Evolutionary conservation across 108 stramenopile species (phyloP).

Genomic region (Seminavis robusta): DNA sequence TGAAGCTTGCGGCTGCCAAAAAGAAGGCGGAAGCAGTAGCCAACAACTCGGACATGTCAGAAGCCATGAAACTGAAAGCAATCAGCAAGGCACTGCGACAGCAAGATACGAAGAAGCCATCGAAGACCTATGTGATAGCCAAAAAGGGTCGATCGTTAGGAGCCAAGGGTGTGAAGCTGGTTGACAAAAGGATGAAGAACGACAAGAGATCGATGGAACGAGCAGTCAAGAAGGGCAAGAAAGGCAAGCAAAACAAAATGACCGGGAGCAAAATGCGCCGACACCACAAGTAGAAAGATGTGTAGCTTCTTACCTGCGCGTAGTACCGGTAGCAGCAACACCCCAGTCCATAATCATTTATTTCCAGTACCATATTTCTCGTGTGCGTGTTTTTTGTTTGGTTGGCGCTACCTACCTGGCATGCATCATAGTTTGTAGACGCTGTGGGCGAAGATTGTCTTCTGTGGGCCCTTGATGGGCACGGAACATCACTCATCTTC

Average conservation of each 20-base stretch:
- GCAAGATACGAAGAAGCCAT: constrained; percentile 58
- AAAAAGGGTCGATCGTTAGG: constrained; percentile 77
- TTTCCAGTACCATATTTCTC: no score
- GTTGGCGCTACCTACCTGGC: no score
- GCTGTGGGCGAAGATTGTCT: no score
- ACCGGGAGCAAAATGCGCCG: constrained; percentile 73
- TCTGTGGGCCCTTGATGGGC: no score
- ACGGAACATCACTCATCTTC: no score
- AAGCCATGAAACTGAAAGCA: constrained; percentile 95
- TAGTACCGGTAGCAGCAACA: no score
- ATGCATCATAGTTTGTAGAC: no score
- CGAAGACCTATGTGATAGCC: constrained; percentile 91
- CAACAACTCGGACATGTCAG: constrained; percentile 84
- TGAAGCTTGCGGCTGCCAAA: constrained; percentile 89
- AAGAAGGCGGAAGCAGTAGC: constrained; percentile 93
- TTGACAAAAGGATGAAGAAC: constrained; percentile 95
- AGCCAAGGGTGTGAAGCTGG: constrained; percentile 89
- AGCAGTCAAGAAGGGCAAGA: constrained; percentile 71
- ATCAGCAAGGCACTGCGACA: constrained; percentile 93
- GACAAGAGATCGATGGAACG: constrained; percentile 83
- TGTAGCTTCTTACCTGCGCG: not conserved
- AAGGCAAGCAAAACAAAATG: constrained; percentile 77
- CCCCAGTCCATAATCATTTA: no score
- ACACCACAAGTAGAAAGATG: constrained; percentile 47
- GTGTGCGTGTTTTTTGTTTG: no score